Percentiles rank a stretch among this genome's conserved stretches.
Evolutionary conservation across 2,329 filamentous ascomycete genomes (phyloP).

Genomic region (Talaromyces islandicus): DNA sequence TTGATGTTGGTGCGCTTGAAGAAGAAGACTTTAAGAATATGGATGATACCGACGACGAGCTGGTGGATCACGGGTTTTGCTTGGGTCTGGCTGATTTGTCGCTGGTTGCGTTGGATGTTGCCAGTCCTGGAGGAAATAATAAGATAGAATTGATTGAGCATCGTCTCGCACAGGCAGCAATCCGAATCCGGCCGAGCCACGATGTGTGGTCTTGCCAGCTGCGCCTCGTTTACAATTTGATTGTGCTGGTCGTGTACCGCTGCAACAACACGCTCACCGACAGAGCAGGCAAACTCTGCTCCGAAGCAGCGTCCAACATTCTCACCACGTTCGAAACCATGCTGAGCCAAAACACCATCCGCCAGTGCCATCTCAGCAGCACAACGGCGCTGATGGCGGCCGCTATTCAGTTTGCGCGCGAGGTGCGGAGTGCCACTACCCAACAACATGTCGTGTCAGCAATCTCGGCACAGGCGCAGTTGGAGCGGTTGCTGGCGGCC

Average conservation of each 20-base stretch:
- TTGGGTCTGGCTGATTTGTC: background rate
- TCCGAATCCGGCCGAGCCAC: background rate
- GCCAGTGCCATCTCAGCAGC: constrained; percentile 1
- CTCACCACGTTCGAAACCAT: background rate
- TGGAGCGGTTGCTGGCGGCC: background rate
- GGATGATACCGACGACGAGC: background rate
- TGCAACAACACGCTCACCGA: background rate
- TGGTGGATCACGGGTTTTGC: background rate
- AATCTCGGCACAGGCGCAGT: background rate
- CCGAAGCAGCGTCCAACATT: constrained; percentile 2
- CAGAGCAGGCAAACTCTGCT: background rate
- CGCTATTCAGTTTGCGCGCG: constrained; percentile 3
- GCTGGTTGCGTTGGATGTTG: background rate
- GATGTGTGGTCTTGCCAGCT: constrained; percentile 3
- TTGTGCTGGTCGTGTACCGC: background rate
- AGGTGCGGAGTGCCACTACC: background rate
- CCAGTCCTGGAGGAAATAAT: background rate
- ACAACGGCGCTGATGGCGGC: constrained; percentile 1
- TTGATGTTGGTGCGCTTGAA: background rate
- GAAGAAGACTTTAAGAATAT: constrained; percentile 1
- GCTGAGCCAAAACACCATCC: background rate
- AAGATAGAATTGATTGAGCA: background rate
- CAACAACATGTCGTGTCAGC: background rate
- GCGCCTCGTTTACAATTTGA: background rate
- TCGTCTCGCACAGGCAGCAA: background rate